phyloP scores from a whole-genome alignment of 2,329 filamentous ascomycete species.

The Alternaria triticina region DNA sequence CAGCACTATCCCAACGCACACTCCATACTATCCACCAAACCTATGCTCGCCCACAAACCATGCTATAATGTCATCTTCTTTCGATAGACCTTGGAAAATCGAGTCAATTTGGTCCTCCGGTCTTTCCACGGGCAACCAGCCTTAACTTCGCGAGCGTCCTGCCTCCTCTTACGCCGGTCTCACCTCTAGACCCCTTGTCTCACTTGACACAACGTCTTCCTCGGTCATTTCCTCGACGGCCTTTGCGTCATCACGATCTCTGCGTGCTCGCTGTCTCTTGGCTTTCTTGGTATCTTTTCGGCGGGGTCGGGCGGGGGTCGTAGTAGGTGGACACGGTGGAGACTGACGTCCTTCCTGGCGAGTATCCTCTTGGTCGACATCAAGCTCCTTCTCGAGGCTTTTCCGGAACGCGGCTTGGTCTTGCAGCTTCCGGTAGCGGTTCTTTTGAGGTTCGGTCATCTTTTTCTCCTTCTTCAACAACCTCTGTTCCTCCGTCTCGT shows the following conservation, averaged over 20 bases:
- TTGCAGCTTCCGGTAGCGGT: background rate
- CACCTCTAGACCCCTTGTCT: background rate
- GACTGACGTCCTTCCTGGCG: background rate
- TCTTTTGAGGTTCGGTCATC: background rate
- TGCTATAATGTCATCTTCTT: background rate
- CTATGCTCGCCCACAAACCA: background rate
- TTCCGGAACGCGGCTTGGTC: background rate
- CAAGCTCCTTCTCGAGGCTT: background rate
- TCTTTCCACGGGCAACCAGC: background rate
- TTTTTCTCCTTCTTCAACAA: background rate
- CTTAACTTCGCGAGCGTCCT: background rate
- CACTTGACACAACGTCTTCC: background rate
- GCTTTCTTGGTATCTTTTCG: background rate
- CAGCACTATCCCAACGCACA: background rate
- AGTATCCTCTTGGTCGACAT: background rate
- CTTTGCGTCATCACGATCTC: background rate
- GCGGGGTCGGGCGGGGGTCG: background rate
- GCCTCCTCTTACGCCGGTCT: background rate
- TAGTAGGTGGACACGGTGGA: background rate
- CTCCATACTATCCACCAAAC: background rate
- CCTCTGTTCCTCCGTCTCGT: background rate
- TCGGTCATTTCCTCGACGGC: rapidly evolving
- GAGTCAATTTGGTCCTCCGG: background rate
- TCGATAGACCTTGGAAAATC: background rate
- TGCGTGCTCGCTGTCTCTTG: background rate